These are phyloP conservation scores for sweet orange (Citrus sinensis) DNA, from an alignment of 345 rosid species.

Conservation along the genomic window DVS_A1.0 CM039162.1:31933001-31933500, in stretches of 20 bases:
- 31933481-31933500: conserved; percentile 92
- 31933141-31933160: conserved; percentile 93
- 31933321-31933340: neutral
- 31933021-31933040: neutral
- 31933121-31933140: conserved; percentile 72
- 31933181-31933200: conserved; percentile 81
- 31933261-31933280: neutral
- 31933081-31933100: conserved; percentile 50
- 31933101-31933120: conserved; percentile 68
- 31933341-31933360: neutral
- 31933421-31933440: conserved; percentile 83
- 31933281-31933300: neutral
- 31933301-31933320: neutral
- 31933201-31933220: conserved; percentile 37
- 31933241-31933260: neutral
- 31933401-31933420: conserved; percentile 99
- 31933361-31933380: conserved; percentile 9
- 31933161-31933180: conserved; percentile 91
- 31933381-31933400: conserved; percentile 93
- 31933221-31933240: neutral
- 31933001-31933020: neutral
- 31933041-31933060: neutral
- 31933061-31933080: conserved; percentile 2
- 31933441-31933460: conserved; percentile 69
- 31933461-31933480: conserved; percentile 78